Base-by-base conservation (phyloP, 371 early-diverging fungal genomes). In the Chytridium lagenaria region DNA sequence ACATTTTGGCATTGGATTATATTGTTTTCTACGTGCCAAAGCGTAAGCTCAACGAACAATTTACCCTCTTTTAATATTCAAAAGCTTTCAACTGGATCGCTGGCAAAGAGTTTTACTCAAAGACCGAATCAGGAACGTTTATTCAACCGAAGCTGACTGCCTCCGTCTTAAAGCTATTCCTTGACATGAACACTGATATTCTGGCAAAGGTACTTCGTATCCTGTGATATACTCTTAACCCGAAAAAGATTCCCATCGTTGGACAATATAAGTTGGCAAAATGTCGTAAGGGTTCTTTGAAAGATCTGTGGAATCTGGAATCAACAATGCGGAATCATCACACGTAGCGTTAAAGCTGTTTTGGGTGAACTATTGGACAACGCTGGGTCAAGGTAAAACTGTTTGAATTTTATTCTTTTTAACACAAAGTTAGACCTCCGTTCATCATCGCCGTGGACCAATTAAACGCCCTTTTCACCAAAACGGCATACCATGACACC, bases 401-500 rank as follows among this genome's bases (percentile, higher is more conserved):
- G 49, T 10, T 16, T 34, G 10, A 50, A 19, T 19, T 49, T 0
- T 67, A 16, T 69, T 28, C 15, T 36, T n/a, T 3, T 70, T 0
- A 12, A 3, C 37, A 0, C 15, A 59, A 38, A 15, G 10, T 34
- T 34, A 72, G 82, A 39, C 74, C 78, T 38, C 68, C 55, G 16
- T 67, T 82, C n/a, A 65, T 82, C 36, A 23, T 82, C 34, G 77
- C 78, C n/a, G 51, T 82, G 16, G 82, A 82, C 66, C 80, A 80
- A 69, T 67, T 77, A 38, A 82, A 82, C 55, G 72, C 80, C 1
- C 64, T 82, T 33, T 82, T 72, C 71, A 55, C 73, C 16, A 71
- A 59, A 33, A 80, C 82, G 3, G 72, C 73, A 16, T 82, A 82
- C 70, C 59, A 63, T 59, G 80, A 82, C 72, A 66, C 69, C 23